phyloP scores from a whole-genome alignment of 139 green algal species.

The Chlorella vulgaris region DNA sequence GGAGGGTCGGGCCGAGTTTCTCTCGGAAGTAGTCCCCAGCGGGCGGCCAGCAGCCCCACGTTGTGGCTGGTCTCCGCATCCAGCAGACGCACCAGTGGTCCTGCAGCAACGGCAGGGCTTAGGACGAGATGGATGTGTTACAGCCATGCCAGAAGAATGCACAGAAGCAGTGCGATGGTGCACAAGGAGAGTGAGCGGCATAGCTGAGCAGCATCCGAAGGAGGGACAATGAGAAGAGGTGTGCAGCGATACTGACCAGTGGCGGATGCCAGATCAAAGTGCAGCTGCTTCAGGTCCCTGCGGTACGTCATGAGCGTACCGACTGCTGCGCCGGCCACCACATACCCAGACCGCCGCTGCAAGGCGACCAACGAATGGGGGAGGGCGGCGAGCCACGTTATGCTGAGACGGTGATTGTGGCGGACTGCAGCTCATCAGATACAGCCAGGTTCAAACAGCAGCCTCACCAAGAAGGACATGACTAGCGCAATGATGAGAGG shows the following conservation, averaged over 20 bases:
- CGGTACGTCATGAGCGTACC: slow-evolving; percentile 40
- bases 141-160: too few species aligned
- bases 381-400: too few species aligned
- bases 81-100: slow-evolving; percentile 72
- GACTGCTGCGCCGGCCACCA: slow-evolving; percentile 16
- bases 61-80: slow-evolving; percentile 84
- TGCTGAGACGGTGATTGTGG: too few species aligned
- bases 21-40: slow-evolving; percentile 67
- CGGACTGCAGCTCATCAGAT: background rate
- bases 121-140: background rate
- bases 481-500: too few species aligned
- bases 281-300: slow-evolving; percentile 54
- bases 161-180: background rate
- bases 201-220: background rate
- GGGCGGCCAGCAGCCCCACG: slow-evolving; percentile 70
- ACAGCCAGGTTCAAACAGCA: too few species aligned
- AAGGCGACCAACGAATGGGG: background rate
- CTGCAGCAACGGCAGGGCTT: slow-evolving; percentile 4
- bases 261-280: slow-evolving; percentile 48
- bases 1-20: slow-evolving; percentile 72
- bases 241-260: background rate
- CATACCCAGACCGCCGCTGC: slow-evolving; percentile 42
- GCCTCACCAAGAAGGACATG: too few species aligned
- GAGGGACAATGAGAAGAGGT: background rate
- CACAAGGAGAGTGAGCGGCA: background rate